Conservation (phyloP, 805 yeast species). For the Ogataea nakhonphanomensis region DNA sequence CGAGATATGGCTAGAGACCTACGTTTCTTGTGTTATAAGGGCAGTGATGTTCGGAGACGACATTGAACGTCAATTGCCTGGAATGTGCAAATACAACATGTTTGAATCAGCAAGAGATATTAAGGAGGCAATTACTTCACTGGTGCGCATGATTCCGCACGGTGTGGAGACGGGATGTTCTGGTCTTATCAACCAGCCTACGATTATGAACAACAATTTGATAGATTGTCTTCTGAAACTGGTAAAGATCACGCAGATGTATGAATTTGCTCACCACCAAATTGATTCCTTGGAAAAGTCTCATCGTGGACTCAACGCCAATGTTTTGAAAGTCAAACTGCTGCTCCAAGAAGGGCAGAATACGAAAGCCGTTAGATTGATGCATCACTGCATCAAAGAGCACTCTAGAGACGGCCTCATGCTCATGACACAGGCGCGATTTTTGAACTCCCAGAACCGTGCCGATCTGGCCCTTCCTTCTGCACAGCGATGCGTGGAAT, state of each 20-base stretch:
- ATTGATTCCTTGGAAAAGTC: conserved; percentile 27
- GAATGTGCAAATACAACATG: conserved; percentile 50
- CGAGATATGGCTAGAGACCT: conserved; percentile 57
- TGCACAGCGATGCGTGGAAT: conserved; percentile 57
- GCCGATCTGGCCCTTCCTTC: conserved; percentile 53
- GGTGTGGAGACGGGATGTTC: conserved; percentile 47
- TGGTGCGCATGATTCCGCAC: conserved; percentile 44
- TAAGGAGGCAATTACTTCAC: conserved; percentile 33
- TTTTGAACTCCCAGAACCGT: conserved; percentile 52
- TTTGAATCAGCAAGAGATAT: conserved; percentile 35
- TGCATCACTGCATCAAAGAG: conserved; percentile 38
- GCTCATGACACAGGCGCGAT: conserved; percentile 60
- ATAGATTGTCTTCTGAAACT: conserved; percentile 48
- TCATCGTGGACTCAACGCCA: conserved; percentile 20
- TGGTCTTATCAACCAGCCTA: conserved; percentile 31
- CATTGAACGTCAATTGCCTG: conserved; percentile 54
- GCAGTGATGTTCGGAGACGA: conserved; percentile 51
- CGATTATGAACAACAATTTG: conserved; percentile 47
- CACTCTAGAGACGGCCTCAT: conserved; percentile 56
- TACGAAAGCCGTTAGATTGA: conserved; percentile 42
- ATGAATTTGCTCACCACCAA: conserved; percentile 37
- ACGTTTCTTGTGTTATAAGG: conserved; percentile 56
- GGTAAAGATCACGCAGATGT: conserved; percentile 37
- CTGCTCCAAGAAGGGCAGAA: conserved; percentile 41
- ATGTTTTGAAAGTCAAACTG: conserved; percentile 41